Percentiles rank a stretch among this genome's conserved stretches.
Evolutionary conservation across 2,329 filamentous ascomycete species (phyloP).

Genomic region (Emmonsiellopsis sp.): DNA sequence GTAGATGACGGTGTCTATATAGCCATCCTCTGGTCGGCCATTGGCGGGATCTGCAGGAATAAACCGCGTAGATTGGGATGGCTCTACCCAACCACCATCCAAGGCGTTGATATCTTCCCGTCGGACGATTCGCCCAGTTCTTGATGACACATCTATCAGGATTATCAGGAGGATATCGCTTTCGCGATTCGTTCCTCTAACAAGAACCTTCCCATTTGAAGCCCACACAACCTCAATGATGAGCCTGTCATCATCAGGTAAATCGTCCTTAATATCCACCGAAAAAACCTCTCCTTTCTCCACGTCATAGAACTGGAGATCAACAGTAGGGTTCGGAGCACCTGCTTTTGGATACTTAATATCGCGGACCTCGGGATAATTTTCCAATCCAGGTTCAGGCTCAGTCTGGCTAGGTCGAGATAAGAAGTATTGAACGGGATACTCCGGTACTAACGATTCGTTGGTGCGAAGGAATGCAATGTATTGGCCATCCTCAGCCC

Average conservation of each 20-base stretch:
- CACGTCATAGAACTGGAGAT: conserved; percentile 81
- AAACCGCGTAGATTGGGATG: conserved; percentile 74
- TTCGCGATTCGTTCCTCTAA: conserved; percentile 89
- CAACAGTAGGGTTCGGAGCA: conserved; percentile 82
- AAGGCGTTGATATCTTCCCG: conserved; percentile 68
- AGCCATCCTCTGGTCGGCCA: conserved; percentile 72
- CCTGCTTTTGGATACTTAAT: conserved; percentile 99
- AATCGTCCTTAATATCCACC: conserved; percentile 67
- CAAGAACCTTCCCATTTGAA: conserved; percentile 64
- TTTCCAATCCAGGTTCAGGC: conserved; percentile 63
- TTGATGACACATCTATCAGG: conserved; percentile 65
- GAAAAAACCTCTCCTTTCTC: conserved; percentile 66
- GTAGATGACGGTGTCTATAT: conserved; percentile 82
- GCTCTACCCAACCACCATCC: conserved; percentile 97
- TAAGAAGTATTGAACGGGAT: conserved; percentile 87
- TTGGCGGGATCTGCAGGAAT: conserved; percentile 73
- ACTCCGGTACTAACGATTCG: conserved; percentile 83
- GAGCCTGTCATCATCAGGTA: conserved; percentile 69
- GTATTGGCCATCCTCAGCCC: conserved; percentile 81
- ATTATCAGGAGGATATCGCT: conserved; percentile 85
- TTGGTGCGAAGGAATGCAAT: conserved; percentile 89
- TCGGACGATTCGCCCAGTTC: conserved; percentile 68
- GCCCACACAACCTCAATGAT: conserved; percentile 94
- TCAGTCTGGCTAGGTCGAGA: conserved; percentile 68
- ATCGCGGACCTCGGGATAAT: conserved; percentile 77